Evolutionary conservation across 495 filamentous ascomycete species (phyloP).

Genomic region (Aspergillus taichungensis): DNA sequence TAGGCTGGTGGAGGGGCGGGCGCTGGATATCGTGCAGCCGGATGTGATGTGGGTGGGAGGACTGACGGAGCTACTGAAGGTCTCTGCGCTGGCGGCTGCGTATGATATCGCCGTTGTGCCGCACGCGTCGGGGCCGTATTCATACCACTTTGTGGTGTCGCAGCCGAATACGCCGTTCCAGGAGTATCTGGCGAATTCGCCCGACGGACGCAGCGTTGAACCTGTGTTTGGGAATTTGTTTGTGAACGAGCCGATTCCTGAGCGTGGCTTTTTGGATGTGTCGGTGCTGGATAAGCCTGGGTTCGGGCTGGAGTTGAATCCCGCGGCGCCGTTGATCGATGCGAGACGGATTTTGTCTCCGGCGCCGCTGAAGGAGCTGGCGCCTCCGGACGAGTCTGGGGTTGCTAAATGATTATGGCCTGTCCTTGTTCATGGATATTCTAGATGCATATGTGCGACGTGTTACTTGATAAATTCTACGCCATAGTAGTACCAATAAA

Average conservation of each 20-base stretch:
- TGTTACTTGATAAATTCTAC: no score
- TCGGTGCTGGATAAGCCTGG: slow-evolving; percentile 79
- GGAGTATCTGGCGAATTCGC: slow-evolving; percentile 86
- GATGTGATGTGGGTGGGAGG: slow-evolving; percentile 97
- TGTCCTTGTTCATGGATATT: no score
- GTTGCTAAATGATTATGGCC: no score
- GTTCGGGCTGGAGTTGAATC: slow-evolving; percentile 82
- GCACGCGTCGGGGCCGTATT: slow-evolving; percentile 85
- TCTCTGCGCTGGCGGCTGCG: slow-evolving; percentile 78
- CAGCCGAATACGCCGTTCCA: slow-evolving; percentile 89
- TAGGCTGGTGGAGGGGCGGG: slow-evolving; percentile 83
- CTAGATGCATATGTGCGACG: no score
- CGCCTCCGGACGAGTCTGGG: slow-evolving; percentile 16
- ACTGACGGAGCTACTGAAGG: slow-evolving; percentile 82
- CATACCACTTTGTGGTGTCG: slow-evolving; percentile 88
- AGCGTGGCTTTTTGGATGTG: slow-evolving; percentile 68
- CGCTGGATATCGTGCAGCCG: slow-evolving; percentile 87
- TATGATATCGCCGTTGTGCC: slow-evolving; percentile 94
- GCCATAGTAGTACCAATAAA: no score
- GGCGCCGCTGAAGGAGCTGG: slow-evolving; percentile 53
- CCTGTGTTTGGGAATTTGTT: slow-evolving; percentile 91
- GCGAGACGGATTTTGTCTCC: slow-evolving; percentile 63
- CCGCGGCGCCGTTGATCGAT: slow-evolving; percentile 65
- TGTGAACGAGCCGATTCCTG: slow-evolving; percentile 81
- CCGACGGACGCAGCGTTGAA: slow-evolving; percentile 77